A percentile compares a stretch with the other conserved stretches of the same genome.
Evolutionary conservation across 257 asterid species (phyloP).

Genomic region (Penstemon newberryi): DNA sequence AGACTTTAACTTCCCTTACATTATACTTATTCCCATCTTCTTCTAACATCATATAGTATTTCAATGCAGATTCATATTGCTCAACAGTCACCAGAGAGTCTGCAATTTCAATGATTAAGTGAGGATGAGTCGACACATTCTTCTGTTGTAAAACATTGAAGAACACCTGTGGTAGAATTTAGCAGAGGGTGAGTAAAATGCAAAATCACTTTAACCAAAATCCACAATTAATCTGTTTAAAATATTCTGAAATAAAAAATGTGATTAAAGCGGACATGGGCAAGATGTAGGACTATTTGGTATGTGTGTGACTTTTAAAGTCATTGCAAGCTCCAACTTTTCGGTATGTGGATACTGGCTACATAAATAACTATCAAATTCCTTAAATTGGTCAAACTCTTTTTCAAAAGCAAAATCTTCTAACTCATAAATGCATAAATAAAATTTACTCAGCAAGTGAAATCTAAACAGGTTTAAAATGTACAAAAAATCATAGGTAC

Average conservation of each 20-base stretch:
- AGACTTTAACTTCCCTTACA: conserved; percentile 33
- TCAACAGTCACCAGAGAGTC: conserved; percentile 59
- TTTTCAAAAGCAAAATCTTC: neutral
- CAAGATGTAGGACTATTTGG: neutral
- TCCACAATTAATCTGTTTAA: neutral
- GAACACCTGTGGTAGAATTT: conserved; percentile 45
- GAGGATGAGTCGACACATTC: conserved; percentile 42
- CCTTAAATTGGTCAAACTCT: conserved; percentile 2
- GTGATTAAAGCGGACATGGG: conserved; percentile 6
- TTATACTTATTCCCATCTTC: conserved; percentile 45
- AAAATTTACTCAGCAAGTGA: conserved; percentile 1
- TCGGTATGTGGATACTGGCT: neutral
- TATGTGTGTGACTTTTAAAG: neutral
- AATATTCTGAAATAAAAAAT: conserved; percentile 13
- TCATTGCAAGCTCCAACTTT: neutral
- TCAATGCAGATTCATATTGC: conserved; percentile 55
- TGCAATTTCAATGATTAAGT: conserved; percentile 59
- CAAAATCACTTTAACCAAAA: conserved; percentile 21
- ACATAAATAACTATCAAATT: neutral
- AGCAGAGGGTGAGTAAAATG: conserved; percentile 27
- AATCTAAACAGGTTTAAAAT: neutral
- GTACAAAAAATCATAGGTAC: conserved; percentile 4
- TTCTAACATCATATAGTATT: conserved; percentile 64
- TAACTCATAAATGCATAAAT: conserved; percentile 13
- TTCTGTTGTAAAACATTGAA: conserved; percentile 46